phyloP scores from a whole-genome alignment of 1,284 basidiomycete genomes.

The Pyrrhoderma lamaoense region DNA sequence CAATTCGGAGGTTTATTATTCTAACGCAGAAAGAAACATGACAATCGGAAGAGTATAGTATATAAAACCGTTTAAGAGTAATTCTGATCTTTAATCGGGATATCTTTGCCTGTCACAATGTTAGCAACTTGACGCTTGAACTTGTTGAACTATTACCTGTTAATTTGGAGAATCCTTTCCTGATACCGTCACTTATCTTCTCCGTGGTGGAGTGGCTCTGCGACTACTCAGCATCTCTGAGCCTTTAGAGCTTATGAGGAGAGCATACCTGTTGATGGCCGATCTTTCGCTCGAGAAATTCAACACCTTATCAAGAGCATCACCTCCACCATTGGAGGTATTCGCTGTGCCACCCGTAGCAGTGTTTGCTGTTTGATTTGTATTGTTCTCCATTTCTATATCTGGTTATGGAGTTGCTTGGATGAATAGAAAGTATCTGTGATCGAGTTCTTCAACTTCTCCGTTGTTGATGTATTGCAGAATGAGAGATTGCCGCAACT shows the following conservation, averaged over 20 bases:
- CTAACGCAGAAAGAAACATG: too few relatives aligned
- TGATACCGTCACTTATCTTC: conserved; percentile 21
- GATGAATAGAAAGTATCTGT: background rate
- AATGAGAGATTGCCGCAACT: too few relatives aligned
- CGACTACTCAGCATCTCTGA: too few relatives aligned
- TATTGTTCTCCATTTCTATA: background rate
- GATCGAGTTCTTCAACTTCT: too few relatives aligned
- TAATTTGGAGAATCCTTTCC: conserved; percentile 19
- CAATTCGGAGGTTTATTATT: too few relatives aligned
- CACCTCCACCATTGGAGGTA: conserved; percentile 8
- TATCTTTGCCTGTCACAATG: conserved; percentile 17
- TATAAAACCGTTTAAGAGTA: conserved; percentile 8
- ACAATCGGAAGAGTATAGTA: too few relatives aligned
- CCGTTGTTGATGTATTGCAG: too few relatives aligned
- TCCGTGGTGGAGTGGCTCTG: conserved; percentile 20
- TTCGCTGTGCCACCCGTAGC: background rate
- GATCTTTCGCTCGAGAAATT: conserved; percentile 16
- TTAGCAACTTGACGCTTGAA: background rate
- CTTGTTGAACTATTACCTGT: conserved; percentile 9
- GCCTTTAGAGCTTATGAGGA: too few relatives aligned
- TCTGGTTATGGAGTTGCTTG: background rate
- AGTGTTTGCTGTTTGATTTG: background rate
- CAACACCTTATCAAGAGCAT: conserved; percentile 22
- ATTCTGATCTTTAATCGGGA: conserved; percentile 18
- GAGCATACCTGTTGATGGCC: conserved; percentile 20